phyloP scores from a whole-genome alignment of 768 basidiomycete species.

The Sporobolomyces phaffii region DNA sequence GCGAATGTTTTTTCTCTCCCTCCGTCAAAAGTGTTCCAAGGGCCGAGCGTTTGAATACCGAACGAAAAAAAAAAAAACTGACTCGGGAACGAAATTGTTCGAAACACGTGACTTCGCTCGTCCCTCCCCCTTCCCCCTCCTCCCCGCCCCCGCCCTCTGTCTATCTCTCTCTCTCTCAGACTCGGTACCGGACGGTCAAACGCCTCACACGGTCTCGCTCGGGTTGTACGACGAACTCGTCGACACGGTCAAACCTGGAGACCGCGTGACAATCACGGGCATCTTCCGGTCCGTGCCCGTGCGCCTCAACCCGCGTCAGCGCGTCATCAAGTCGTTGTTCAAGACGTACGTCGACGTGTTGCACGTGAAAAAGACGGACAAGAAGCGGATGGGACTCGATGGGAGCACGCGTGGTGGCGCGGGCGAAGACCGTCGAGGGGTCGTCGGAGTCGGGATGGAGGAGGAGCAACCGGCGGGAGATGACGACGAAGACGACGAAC shows the following conservation, averaged over 20 bases:
- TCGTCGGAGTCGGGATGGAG: constrained; percentile 64
- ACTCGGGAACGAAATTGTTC: no score
- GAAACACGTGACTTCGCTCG: no score
- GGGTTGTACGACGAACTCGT: constrained; percentile 99
- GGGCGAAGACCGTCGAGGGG: constrained; percentile 53
- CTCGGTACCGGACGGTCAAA: constrained; percentile 95
- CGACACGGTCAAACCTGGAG: constrained; percentile 92
- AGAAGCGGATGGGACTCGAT: constrained; percentile 65
- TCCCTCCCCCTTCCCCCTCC: background rate
- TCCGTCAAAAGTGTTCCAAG: no score
- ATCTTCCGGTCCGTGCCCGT: constrained; percentile 94
- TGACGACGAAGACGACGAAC: constrained; percentile 43
- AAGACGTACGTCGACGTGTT: constrained; percentile 96
- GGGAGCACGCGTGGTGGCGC: constrained; percentile 57
- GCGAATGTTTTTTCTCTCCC: background rate
- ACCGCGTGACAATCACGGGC: constrained; percentile 80
- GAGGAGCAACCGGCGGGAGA: constrained; percentile 53
- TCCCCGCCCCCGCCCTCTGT: background rate
- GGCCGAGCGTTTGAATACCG: no score
- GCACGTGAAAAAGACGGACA: constrained; percentile 70
- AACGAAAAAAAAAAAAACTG: no score
- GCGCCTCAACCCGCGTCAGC: constrained; percentile 84
- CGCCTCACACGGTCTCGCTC: constrained; percentile 91
- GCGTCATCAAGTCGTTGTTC: constrained; percentile 89
- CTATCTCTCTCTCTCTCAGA: constrained; percentile 50